Base-by-base conservation (phyloP, 352 stramenopile genomes). In the Pythium rishiriense region DNA sequence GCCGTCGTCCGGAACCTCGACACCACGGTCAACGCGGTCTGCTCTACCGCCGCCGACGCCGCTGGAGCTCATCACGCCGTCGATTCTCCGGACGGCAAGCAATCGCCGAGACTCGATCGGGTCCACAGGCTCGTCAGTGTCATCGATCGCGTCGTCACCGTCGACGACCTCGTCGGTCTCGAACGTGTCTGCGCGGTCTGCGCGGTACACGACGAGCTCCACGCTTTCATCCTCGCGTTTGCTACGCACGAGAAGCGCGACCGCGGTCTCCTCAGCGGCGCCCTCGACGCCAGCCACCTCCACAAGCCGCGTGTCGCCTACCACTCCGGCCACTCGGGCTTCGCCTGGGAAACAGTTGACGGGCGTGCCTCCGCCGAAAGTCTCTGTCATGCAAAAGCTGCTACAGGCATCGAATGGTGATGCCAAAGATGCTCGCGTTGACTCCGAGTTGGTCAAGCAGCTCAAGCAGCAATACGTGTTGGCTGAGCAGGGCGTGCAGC, bases 401-500 rank as follows among this genome's bases (percentile, higher is more conserved):
- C 31, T 59, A 22, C 52, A 58, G 37, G 65, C 65, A 0, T 66
- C 58, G 7, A 70, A 53, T 26, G 48, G 33, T 11, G 52, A 67
- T 12, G 22, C 28, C 35, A 72, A 68, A 35, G 65, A 72, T 17
- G 29, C 58, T 10, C 47, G 47, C 3, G 56, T 72, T 1, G 65
- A 68, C 33, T n/a, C 35, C 1, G 54, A 49, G 1, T 42, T 72
- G 41, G 65, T 91, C 8, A 69, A 81, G 52, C 77, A 81, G n/a
- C 65, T 91, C 29, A 88, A 85, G 64, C 73, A 82, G n/a, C 81
- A 88, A 25, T 84, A 93, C 53, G 71, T 77, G 7, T 59, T 88
- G 41, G 76, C 83, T 0, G 83, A 88, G 35, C 75, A 83, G 56
- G 83, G 75, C 0, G 81, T 90, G 3, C 73, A 83, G 39, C 74